A percentile compares a stretch with the other conserved stretches of the same genome.
phyloP scores from a whole-genome alignment of 2,329 filamentous ascomycete genomes.

The Apiospora sp. region DNA sequence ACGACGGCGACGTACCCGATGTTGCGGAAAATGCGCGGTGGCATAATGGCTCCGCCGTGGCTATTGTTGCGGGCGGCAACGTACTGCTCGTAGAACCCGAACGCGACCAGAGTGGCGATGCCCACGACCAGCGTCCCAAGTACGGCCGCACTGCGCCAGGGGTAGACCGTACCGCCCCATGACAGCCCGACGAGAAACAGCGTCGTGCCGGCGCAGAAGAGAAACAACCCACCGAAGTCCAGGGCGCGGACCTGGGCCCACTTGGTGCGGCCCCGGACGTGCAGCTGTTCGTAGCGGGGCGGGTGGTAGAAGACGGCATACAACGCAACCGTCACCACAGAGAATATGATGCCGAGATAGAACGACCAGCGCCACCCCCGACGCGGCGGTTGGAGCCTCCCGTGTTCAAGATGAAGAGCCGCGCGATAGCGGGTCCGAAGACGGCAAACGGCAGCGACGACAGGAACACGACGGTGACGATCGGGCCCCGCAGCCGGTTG shows the following conservation, averaged over 20 bases:
- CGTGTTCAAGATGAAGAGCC: constrained; percentile 51
- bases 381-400: too few species aligned
- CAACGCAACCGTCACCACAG: constrained; percentile 47
- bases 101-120: constrained; percentile 42
- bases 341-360: constrained; percentile 55
- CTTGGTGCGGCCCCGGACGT: constrained; percentile 46
- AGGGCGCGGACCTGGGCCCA: constrained; percentile 51
- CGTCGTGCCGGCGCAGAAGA: constrained; percentile 51
- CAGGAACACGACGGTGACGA: constrained; percentile 48
- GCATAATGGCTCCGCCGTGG: constrained; percentile 46
- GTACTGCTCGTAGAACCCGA: constrained; percentile 49
- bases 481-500: constrained; percentile 48
- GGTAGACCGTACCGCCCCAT: constrained; percentile 50
- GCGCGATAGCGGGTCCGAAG: constrained; percentile 56
- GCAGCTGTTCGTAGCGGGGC: constrained; percentile 53
- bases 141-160: constrained; percentile 51
- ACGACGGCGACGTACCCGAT: constrained; percentile 49
- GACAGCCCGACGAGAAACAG: constrained; percentile 54
- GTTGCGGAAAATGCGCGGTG: constrained; percentile 51
- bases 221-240: constrained; percentile 54
- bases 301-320: constrained; percentile 56
- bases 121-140: constrained; percentile 49
- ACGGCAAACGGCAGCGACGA: constrained; percentile 50
- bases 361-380: constrained; percentile 61
- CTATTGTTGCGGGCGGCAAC: constrained; percentile 39